phyloP scores from a whole-genome alignment of 2,329 filamentous ascomycete genomes.

The Emergomyces pasteurianus region DNA sequence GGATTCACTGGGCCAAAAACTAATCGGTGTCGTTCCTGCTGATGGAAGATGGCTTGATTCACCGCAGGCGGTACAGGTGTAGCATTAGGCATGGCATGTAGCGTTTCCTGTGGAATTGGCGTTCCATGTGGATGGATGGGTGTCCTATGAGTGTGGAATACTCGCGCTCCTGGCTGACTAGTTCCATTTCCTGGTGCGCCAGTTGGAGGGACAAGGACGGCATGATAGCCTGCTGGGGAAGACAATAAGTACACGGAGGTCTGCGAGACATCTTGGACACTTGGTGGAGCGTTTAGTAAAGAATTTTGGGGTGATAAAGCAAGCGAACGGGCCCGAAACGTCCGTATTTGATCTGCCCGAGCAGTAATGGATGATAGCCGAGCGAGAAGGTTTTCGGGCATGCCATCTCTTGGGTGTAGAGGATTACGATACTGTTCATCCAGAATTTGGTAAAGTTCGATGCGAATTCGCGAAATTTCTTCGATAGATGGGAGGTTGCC shows the following conservation, averaged over 20 bases:
- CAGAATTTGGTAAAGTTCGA: constrained; percentile 20
- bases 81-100: not conserved
- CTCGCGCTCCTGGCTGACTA: not conserved
- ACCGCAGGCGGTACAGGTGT: not conserved
- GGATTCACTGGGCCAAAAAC: constrained; percentile 1
- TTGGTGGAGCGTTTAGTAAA: constrained; percentile 2
- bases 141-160: not conserved
- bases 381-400: constrained; percentile 18
- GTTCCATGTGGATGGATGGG: not conserved
- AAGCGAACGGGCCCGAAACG: constrained; percentile 11
- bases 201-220: constrained; percentile 30
- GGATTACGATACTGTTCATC: constrained; percentile 22
- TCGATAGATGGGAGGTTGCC: constrained; percentile 20
- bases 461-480: constrained; percentile 20
- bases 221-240: constrained; percentile 34
- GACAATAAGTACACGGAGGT: constrained; percentile 32
- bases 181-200: constrained; percentile 14
- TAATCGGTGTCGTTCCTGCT: not conserved
- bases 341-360: constrained; percentile 22
- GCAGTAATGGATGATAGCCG: constrained; percentile 21
- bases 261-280: constrained; percentile 5
- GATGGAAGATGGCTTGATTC: not conserved
- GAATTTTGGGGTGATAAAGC: constrained; percentile 11
- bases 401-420: constrained; percentile 14
- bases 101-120: not conserved